Conservation (phyloP, 257 asterid genomes). For the Echites panduratus region DNA sequence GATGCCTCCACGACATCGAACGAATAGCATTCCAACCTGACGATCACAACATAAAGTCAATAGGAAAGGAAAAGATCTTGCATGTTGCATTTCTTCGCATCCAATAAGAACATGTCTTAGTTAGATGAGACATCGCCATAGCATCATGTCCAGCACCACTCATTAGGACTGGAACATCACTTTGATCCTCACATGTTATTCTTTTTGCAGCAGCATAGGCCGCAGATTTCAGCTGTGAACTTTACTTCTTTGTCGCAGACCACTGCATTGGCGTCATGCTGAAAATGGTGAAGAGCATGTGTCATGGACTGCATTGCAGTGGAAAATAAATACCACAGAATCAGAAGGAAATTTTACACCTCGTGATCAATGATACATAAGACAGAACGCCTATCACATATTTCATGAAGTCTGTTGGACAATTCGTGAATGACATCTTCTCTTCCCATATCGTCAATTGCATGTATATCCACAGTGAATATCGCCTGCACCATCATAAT, state of each 20-base stretch:
- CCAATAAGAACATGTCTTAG: slow-evolving; percentile 42
- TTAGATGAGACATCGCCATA: slow-evolving; percentile 95
- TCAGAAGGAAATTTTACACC: slow-evolving; percentile 37
- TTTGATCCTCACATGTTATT: slow-evolving; percentile 45
- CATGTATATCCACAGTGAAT: slow-evolving; percentile 85
- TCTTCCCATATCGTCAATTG: slow-evolving; percentile 85
- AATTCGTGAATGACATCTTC: slow-evolving; percentile 79
- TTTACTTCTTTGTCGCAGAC: slow-evolving; percentile 60
- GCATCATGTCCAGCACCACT: slow-evolving; percentile 99
- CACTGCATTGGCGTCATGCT: slow-evolving; percentile 94
- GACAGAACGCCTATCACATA: slow-evolving; percentile 76
- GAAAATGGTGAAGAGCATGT: slow-evolving; percentile 20
- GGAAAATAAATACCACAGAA: background rate
- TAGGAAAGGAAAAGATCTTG: background rate
- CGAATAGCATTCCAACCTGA: slow-evolving; percentile 88
- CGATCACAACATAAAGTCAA: slow-evolving; percentile 15
- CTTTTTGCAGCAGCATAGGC: slow-evolving; percentile 55
- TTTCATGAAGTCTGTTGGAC: slow-evolving; percentile 56
- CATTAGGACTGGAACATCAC: slow-evolving; percentile 66
- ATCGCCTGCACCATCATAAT: slow-evolving; percentile 48
- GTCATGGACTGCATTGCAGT: slow-evolving; percentile 7
- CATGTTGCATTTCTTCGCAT: background rate
- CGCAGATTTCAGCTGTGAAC: slow-evolving; percentile 64
- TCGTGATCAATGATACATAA: slow-evolving; percentile 72
- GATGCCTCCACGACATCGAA: slow-evolving; percentile 92